Base-by-base conservation (phyloP, 2,329 filamentous ascomycete species). In the Hymenoscyphus salicellus region DNA sequence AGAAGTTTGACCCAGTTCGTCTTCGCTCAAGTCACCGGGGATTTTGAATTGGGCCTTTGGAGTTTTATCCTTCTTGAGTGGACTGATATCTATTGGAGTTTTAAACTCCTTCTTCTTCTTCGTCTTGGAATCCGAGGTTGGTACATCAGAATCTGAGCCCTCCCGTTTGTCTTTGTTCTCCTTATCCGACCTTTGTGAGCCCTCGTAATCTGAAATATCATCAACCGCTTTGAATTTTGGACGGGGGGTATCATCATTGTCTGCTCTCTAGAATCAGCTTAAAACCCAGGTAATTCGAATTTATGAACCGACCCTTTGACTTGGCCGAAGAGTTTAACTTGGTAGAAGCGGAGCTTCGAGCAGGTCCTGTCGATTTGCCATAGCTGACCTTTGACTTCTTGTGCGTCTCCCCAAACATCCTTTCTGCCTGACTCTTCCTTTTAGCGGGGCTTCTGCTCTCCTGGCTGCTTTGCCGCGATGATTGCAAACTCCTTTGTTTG, bases 401-500 rank as follows among this genome's bases (percentile, higher is more conserved):
- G 5, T n/a, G 26, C 3, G n/a, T 16, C 17, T 5, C 11, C 28
- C 28, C 28, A 30, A 30, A 30, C 3, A 30, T 30, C 3, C 6
- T 30, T 30, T 30, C 28, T 20, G 65, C 63, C 28, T 63, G 30
- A 4, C 23, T 60, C 49, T 70, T 72, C 30, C 69, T 68, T 61
- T 71, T 73, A 20, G 20, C 20, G 5, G 63, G 60, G 46, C 59
- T 66, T 20, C 23, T 38, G 20, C 20, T 14, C 6, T 14, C 30
- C 28, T 30, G 28, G 20, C 56, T 58, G 1, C n/a, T 41, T 17
- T 58, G 56, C 36, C 16, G 33, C 14, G 56, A 43, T 23, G 36
- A 41, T 17, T 43, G 33, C 26, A n/a, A 11, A 32, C 30, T 30
- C 16, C 11, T 28, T 32, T 33, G 55, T 33, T 20, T 26, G 20